Percentiles rank a stretch among this genome's conserved stretches.
Evolutionary conservation across 208 protist genomes (phyloP).

Genomic region (Vickermania ingenoplastis): DNA sequence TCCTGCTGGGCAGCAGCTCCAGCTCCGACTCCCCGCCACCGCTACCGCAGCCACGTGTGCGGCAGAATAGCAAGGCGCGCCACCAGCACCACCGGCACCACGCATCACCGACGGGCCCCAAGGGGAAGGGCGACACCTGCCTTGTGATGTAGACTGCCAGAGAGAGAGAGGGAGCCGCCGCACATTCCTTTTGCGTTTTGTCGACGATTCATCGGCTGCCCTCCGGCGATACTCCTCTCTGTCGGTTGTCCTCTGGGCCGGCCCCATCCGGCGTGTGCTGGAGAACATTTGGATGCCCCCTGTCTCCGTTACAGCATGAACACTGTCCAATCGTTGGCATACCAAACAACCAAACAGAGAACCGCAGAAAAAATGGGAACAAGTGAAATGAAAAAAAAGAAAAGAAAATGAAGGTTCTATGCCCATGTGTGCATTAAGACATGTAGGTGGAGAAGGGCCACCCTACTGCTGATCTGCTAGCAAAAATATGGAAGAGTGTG

Average conservation of each 20-base stretch:
- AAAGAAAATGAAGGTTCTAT: background rate
- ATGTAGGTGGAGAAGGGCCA: background rate
- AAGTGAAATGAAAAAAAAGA: conserved; percentile 4
- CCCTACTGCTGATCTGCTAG: too few species aligned
- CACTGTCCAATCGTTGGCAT: too few species aligned
- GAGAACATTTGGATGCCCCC: too few species aligned
- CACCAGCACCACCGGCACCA: background rate
- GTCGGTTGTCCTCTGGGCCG: too few species aligned
- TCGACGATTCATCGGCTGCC: too few species aligned
- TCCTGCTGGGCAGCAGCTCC: too few species aligned
- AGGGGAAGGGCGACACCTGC: background rate
- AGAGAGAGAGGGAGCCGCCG: too few species aligned
- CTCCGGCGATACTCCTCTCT: too few species aligned
- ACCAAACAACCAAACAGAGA: background rate
- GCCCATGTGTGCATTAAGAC: background rate
- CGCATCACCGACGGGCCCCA: background rate
- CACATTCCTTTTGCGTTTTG: too few species aligned
- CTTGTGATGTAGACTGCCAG: background rate
- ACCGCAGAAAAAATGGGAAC: background rate
- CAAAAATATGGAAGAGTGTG: too few species aligned
- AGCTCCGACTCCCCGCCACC: background rate
- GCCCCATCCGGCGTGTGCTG: too few species aligned
- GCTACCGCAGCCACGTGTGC: background rate
- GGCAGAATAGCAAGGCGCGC: background rate
- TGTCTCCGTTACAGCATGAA: too few species aligned